A percentile compares a stretch with the other conserved stretches of the same genome.
phyloP scores from a whole-genome alignment of 2,329 filamentous ascomycete genomes.

The Verticillium longisporum region DNA sequence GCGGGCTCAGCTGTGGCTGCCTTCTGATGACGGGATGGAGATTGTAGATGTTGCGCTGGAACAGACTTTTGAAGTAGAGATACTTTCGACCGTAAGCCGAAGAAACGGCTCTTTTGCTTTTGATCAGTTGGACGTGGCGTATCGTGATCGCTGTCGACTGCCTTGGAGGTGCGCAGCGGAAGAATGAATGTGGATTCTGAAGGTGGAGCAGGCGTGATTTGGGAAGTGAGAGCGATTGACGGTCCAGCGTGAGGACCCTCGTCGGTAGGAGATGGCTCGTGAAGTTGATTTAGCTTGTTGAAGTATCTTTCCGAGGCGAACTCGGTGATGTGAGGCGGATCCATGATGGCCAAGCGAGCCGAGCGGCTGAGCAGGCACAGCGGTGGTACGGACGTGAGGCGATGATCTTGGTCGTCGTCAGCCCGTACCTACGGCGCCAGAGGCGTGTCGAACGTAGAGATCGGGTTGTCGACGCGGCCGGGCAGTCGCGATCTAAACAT shows the following conservation, averaged over 20 bases:
- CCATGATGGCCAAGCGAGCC: constrained; percentile 35
- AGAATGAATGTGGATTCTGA: constrained; percentile 39
- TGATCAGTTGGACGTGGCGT: constrained; percentile 20
- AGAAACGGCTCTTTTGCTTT: constrained; percentile 35
- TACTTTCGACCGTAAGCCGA: constrained; percentile 31
- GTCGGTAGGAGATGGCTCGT: constrained; percentile 17
- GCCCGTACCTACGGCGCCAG: constrained; percentile 3
- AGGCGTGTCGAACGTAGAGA: constrained; percentile 2
- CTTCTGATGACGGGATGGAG: neutral
- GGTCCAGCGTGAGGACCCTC: neutral
- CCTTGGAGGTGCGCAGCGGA: constrained; percentile 36
- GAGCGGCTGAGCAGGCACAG: constrained; percentile 7
- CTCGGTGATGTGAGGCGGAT: constrained; percentile 57
- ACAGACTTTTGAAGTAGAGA: constrained; percentile 13
- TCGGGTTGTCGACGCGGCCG: constrained; percentile 14
- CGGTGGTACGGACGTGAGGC: constrained; percentile 13
- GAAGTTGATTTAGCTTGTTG: constrained; percentile 51
- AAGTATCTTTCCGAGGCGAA: constrained; percentile 61
- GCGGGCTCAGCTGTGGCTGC: neutral
- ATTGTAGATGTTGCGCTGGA: neutral
- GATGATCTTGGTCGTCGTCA: constrained; percentile 4
- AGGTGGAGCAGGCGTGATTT: constrained; percentile 7
- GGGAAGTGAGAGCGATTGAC: neutral
- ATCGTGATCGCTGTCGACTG: constrained; percentile 19
- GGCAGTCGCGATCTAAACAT: constrained; percentile 22